Evolutionary conservation across 768 basidiomycete species (phyloP), one percentile per base, ranked within the genome.

Genomic region (Mycena polygramma): DNA sequence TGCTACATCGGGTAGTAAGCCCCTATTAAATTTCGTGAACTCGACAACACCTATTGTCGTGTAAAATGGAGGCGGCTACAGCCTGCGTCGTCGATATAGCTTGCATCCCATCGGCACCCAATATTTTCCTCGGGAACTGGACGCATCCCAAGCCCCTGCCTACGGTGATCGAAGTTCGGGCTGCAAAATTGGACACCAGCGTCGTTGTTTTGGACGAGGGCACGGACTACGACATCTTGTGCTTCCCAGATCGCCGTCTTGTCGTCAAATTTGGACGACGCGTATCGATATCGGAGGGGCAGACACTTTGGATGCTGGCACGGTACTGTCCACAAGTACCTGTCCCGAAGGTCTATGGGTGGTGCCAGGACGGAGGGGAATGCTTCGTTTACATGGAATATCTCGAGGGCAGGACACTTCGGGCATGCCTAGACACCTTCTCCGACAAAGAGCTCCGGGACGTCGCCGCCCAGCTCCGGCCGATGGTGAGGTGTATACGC

Each of bases 281-380:
- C 36, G 48, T 41, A 37, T 55, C 66, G 35, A 60, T 63, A 22
- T 43, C 59, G 37, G 73, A 74, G 39, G 70, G 61, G 36, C 73
- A 74, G 51, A 60, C 66, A 22, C 66, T 74, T 20, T 74, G 73
- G 73, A 43, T 62, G 22, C 49, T 74, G n/a, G 39, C 36, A 24
- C 63, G 36, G n/a, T 60, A 59, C 30, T 53, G 62, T 49, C 37
- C 61, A 15, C 37, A 57, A 41, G 53, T 72, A 49, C 70, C 66
- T 22, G 66, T 66, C 22, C 69, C 73, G 11, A 64, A 54, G 53
- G 73, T 74, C 36, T 71, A 67, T 63, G 45, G 45, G 17, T 46
- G 45, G 45, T 43, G 41, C 41, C 65, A 66, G 69, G 66, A 68
- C 58, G 57, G 39, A 35, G 61, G 48, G 11, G 35, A 74, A 37